Evolutionary conservation across 441 rosid genomes (phyloP), one percentile per base, ranked within the genome.

Genomic region (Adansonia madagascariensis): DNA sequence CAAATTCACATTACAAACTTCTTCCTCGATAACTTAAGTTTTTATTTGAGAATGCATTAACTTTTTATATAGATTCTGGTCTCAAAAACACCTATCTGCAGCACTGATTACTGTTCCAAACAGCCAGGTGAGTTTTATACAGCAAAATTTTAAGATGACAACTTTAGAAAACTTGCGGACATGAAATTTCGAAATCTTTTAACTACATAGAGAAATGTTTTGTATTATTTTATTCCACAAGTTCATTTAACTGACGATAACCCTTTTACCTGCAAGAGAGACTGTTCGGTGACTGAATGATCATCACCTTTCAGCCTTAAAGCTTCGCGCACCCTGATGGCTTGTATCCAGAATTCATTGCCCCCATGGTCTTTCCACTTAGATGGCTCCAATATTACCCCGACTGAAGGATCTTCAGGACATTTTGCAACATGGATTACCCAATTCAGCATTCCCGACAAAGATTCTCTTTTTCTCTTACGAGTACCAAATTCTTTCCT

Each of bases 381-480:
- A 1, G 86, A 86, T 24, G 76, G 83, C 24, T 80, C 82, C 7
- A 84, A 87, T 76, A 82, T 76, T 57, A 17, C 78, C 50, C 80
- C 85, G 80, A 85, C 69, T 35, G 86, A 80, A 74, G 82, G 87
- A 84, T 84, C 81, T 41, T 61, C 74, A 74, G 85, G 83, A 52
- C 67, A 78, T 69, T 39, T 84, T 27, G 92, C 89, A 55, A 82
- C 81, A 64, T 53, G 82, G 77, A 66, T 75, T 18, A 90, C 75
- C 92, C 92, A 90, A 44, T 79, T 80, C 61, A 90, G 71, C 90
- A 90, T 85, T n/a, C 71, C 81, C 6, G 61, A 69, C 20, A 90
- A 79, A 73, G 80, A 73, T 67, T 66, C 79, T 71, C 80, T 74
- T 74, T 87, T 83, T 79, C 83, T 81, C 55, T 77, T 82, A 10